Evolutionary conservation across 176 grass and related monocot species (phyloP).

Genomic region (Zoysia japonica): DNA sequence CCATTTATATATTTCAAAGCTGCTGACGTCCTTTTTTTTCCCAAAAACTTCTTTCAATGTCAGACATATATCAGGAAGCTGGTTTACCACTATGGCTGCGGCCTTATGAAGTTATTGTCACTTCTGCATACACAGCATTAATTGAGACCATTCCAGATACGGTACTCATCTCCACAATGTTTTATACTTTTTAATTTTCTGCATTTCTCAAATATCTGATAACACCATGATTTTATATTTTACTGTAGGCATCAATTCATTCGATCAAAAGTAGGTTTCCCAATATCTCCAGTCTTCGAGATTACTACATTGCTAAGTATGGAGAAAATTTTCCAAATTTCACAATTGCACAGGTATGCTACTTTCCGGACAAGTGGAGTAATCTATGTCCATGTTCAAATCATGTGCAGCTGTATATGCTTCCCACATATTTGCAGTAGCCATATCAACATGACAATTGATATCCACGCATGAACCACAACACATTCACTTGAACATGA

Average conservation of each 20-base stretch:
- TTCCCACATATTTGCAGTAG: not conserved
- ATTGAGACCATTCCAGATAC: conserved; percentile 99
- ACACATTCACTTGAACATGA: not conserved
- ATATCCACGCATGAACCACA: not conserved
- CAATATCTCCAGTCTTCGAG: conserved; percentile 78
- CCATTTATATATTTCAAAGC: conserved; percentile 7
- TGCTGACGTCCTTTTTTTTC: conserved; percentile 21
- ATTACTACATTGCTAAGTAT: conserved; percentile 92
- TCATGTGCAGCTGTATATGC: not conserved
- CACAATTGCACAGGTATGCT: conserved; percentile 85
- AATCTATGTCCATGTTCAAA: not conserved
- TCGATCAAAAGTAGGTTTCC: conserved; percentile 98
- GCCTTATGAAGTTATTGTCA: conserved; percentile 97
- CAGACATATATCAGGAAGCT: conserved; percentile 99
- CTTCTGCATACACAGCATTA: conserved; percentile 93
- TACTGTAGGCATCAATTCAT: conserved; percentile 91
- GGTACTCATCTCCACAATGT: conserved; percentile 43
- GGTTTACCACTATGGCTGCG: conserved; percentile 98
- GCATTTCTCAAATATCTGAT: conserved; percentile 29
- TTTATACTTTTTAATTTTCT: conserved; percentile 11
- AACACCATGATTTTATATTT: conserved; percentile 21
- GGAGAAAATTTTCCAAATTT: conserved; percentile 97
- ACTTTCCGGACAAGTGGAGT: not conserved
- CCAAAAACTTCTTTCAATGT: conserved; percentile 26
- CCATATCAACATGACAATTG: not conserved